phyloP scores from a whole-genome alignment of 1,284 basidiomycete species.

The Takashimella tepidaria region DNA sequence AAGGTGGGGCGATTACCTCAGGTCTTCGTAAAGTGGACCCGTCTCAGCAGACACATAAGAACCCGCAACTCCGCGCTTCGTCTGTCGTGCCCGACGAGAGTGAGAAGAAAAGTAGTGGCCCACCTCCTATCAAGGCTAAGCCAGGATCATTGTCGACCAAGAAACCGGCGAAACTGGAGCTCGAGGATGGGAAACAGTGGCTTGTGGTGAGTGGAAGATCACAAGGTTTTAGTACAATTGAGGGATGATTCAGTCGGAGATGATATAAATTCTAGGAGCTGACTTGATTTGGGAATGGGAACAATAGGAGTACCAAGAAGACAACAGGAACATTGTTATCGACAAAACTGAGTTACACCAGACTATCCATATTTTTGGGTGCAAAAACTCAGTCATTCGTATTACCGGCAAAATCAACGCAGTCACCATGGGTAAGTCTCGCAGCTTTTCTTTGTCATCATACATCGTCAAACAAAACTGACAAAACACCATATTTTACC shows the following conservation, averaged over 20 bases:
- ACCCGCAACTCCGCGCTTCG: constrained; percentile 71
- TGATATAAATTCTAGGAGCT: no score
- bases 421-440: constrained; percentile 71
- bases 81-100: constrained; percentile 58
- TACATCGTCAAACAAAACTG: not conserved
- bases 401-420: constrained; percentile 96
- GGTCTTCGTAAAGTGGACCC: constrained; percentile 89
- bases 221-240: no score
- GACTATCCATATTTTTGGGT: constrained; percentile 82
- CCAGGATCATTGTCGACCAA: constrained; percentile 69
- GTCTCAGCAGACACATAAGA: constrained; percentile 99
- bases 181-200: constrained; percentile 91
- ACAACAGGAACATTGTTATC: constrained; percentile 67
- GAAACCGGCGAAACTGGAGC: constrained; percentile 84
- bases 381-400: constrained; percentile 82
- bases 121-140: constrained; percentile 56
- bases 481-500: not conserved
- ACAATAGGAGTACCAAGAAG: constrained; percentile 84
- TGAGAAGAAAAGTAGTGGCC: constrained; percentile 29
- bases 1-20: constrained; percentile 84
- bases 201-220: constrained; percentile 65
- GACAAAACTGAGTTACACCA: constrained; percentile 77
- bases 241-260: no score
- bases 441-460: not conserved
- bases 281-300: not conserved